phyloP scores from a whole-genome alignment of 2,329 filamentous ascomycete genomes.

The Berkeleyomyces basicola region DNA sequence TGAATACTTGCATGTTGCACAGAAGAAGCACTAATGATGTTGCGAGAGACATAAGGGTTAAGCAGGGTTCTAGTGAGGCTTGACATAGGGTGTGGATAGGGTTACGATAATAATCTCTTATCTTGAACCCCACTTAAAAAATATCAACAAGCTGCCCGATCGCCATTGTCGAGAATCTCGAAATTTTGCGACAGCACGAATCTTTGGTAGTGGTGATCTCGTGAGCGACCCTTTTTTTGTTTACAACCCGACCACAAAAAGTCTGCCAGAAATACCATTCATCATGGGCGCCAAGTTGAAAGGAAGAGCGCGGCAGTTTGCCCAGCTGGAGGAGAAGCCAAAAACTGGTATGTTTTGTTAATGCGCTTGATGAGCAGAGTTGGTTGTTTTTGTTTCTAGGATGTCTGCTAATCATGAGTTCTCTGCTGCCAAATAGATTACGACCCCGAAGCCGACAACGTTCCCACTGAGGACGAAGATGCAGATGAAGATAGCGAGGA shows the following conservation, averaged over 20 bases:
- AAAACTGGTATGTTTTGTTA: slow-evolving; percentile 7
- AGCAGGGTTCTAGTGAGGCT: neutral
- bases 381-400: neutral
- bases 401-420: neutral
- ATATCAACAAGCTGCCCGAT: neutral
- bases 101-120: slow-evolving; percentile 12
- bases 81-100: slow-evolving; percentile 7
- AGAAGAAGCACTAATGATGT: neutral
- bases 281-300: slow-evolving; percentile 10
- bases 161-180: neutral
- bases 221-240: neutral
- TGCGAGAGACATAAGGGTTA: neutral
- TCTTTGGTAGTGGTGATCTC: neutral
- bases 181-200: slow-evolving; percentile 13
- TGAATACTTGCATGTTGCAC: too few species aligned
- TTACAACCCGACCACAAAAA: neutral
- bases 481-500: slow-evolving; percentile 32
- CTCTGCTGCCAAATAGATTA: slow-evolving; percentile 38
- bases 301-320: slow-evolving; percentile 12
- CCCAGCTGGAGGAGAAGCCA: slow-evolving; percentile 11
- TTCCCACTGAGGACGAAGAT: slow-evolving; percentile 37
- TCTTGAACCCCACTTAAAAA: slow-evolving; percentile 13
- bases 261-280: neutral
- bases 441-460: slow-evolving; percentile 57
- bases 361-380: neutral